Percentiles rank a stretch among this genome's conserved stretches.
Evolutionary conservation across 202 grass and related monocot genomes (phyloP).

Genomic region (Dendrocalamus latiflorus): DNA sequence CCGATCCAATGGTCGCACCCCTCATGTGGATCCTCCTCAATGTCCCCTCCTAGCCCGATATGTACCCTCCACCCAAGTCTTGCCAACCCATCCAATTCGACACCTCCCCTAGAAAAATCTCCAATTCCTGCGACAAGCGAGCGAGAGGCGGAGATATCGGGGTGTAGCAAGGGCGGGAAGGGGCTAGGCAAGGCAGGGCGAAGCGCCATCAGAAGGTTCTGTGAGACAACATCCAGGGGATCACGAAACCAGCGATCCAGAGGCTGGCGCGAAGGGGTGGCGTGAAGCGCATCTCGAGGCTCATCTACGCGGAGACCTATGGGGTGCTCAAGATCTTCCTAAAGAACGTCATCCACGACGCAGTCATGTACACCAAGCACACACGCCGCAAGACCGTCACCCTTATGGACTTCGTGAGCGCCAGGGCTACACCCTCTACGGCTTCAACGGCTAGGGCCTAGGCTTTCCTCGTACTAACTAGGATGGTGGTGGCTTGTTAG

Average conservation of each 20-base stretch:
- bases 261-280: slow-evolving; percentile 66
- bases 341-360: slow-evolving; percentile 85
- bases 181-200: slow-evolving; percentile 30
- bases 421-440: slow-evolving; percentile 82
- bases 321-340: slow-evolving; percentile 95
- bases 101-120: background rate
- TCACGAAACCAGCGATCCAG: slow-evolving; percentile 78
- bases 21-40: background rate
- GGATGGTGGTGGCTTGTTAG: background rate
- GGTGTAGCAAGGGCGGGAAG: too few species aligned
- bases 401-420: slow-evolving; percentile 94
- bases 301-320: slow-evolving; percentile 90
- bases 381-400: slow-evolving; percentile 72
- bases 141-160: too few species aligned
- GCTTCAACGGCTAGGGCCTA: slow-evolving; percentile 53
- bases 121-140: background rate
- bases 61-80: background rate
- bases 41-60: background rate
- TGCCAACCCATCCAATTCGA: background rate
- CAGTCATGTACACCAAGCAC: slow-evolving; percentile 90
- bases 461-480: background rate
- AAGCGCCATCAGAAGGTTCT: slow-evolving; percentile 85
- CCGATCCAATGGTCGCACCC: background rate
- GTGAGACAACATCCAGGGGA: slow-evolving; percentile 87
- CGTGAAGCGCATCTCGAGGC: slow-evolving; percentile 78